Evolutionary conservation across 176 grass and related monocot genomes (phyloP).

Genomic region (Carex littledalei): DNA sequence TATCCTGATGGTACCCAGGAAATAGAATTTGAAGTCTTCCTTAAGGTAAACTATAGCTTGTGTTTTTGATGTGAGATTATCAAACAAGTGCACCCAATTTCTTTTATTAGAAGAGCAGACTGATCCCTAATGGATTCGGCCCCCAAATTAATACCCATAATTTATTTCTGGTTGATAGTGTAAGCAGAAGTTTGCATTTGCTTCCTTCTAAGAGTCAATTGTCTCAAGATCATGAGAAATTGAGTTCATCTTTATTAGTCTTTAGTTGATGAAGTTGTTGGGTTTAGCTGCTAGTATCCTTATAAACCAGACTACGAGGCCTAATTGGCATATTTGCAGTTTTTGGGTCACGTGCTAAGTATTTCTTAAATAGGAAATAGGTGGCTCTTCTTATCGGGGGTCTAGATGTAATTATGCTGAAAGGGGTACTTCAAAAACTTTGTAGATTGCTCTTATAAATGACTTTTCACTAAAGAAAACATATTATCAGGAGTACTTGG

Average conservation of each 20-base stretch:
- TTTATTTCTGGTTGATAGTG: not conserved
- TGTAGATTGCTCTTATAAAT: not conserved
- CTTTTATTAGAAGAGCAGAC: not conserved
- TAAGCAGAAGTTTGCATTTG: not conserved
- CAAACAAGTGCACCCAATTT: not conserved
- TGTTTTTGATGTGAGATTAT: not conserved
- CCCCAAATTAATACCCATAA: not conserved
- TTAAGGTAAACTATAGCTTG: conserved; percentile 35
- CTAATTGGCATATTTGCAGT: not conserved
- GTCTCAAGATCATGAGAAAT: not conserved
- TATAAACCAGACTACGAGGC: not conserved
- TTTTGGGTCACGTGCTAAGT: not conserved
- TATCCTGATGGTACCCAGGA: conserved; percentile 59
- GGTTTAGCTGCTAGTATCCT: not conserved
- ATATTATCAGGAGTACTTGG: conserved; percentile 64
- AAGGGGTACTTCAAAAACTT: not conserved
- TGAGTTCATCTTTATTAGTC: not conserved
- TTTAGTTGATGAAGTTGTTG: not conserved
- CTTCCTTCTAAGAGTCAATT: not conserved
- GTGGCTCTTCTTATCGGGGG: not conserved
- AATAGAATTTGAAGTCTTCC: conserved; percentile 88
- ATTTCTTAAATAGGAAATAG: not conserved
- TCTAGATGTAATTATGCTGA: not conserved
- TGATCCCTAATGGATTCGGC: not conserved
- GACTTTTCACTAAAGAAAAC: not conserved